phyloP scores from a whole-genome alignment of 2,329 filamentous ascomycete species.

The Diplodia corticola region DNA sequence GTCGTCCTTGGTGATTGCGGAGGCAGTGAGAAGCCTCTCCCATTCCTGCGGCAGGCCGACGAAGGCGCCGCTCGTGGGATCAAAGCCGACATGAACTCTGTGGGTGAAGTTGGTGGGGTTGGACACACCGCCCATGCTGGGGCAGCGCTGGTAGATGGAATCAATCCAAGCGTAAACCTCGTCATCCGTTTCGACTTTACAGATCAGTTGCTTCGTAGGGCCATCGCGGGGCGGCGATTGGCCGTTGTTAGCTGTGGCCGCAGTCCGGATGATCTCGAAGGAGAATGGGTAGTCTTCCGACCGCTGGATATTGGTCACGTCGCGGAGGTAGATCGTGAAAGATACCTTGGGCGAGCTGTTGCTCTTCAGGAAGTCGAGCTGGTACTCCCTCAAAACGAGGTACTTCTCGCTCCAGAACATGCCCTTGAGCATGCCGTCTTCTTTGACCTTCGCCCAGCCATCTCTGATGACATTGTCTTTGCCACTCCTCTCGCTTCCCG shows the following conservation, averaged over 20 bases:
- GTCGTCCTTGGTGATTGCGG: conserved; percentile 96
- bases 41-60: conserved; percentile 93
- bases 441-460: conserved; percentile 83
- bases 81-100: conserved; percentile 95
- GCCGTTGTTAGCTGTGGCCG: conserved; percentile 57
- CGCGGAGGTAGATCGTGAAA: conserved; percentile 80
- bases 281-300: conserved; percentile 90
- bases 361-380: conserved; percentile 91
- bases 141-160: conserved; percentile 93
- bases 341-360: conserved; percentile 79
- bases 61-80: conserved; percentile 92
- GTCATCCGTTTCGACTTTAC: conserved; percentile 92
- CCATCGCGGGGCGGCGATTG: conserved; percentile 78
- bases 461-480: conserved; percentile 53
- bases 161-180: conserved; percentile 99
- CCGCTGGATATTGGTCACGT: conserved; percentile 85
- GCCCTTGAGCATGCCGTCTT: conserved; percentile 82
- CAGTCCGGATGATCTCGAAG: conserved; percentile 83
- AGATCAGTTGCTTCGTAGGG: conserved; percentile 78
- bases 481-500: conserved; percentile 43
- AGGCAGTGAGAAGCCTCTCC: conserved; percentile 94
- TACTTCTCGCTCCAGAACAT: conserved; percentile 87
- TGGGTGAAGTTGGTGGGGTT: conserved; percentile 98
- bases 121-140: conserved; percentile 96
- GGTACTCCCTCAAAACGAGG: conserved; percentile 86